A percentile compares a stretch with the other conserved stretches of the same genome.
phyloP scores from a whole-genome alignment of 140 eudicot genomes.

The Senecio squalidus region DNA sequence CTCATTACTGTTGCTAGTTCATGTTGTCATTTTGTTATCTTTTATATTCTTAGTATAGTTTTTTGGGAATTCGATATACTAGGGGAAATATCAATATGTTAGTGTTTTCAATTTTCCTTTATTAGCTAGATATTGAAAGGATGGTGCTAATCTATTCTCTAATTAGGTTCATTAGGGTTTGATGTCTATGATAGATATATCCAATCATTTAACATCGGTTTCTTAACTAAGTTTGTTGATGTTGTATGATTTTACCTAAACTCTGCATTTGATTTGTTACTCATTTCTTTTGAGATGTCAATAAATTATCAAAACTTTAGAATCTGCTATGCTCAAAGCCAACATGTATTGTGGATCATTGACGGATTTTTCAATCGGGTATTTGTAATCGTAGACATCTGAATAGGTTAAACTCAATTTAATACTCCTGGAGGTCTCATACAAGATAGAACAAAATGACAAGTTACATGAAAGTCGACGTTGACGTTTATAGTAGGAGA shows the following conservation, averaged over 20 bases:
- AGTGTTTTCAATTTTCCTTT: constrained; percentile 6
- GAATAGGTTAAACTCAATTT: not conserved
- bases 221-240: constrained; percentile 4
- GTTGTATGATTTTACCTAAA: constrained; percentile 10
- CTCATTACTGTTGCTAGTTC: not conserved
- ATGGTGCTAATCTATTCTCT: not conserved
- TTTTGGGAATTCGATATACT: constrained; percentile 3
- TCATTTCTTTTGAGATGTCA: constrained; percentile 11
- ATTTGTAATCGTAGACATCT: not conserved
- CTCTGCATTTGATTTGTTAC: constrained; percentile 2
- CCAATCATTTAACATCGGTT: constrained; percentile 4
- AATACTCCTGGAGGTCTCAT: not conserved
- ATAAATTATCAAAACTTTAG: not conserved
- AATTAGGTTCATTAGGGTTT: constrained; percentile 18
- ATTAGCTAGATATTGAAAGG: not conserved
- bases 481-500: too few relatives aligned
- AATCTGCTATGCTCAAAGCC: not conserved
- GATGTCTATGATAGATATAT: constrained; percentile 10
- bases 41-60: not conserved
- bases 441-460: not conserved
- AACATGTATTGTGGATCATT: not conserved
- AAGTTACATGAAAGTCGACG: constrained; percentile 4
- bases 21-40: not conserved
- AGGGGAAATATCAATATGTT: constrained; percentile 7
- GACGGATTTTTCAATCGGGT: not conserved